A percentile compares a stretch with the other conserved stretches of the same genome.
Evolutionary conservation across 495 filamentous ascomycete species (phyloP).

Genomic region (Aspergillus kassunensis): DNA sequence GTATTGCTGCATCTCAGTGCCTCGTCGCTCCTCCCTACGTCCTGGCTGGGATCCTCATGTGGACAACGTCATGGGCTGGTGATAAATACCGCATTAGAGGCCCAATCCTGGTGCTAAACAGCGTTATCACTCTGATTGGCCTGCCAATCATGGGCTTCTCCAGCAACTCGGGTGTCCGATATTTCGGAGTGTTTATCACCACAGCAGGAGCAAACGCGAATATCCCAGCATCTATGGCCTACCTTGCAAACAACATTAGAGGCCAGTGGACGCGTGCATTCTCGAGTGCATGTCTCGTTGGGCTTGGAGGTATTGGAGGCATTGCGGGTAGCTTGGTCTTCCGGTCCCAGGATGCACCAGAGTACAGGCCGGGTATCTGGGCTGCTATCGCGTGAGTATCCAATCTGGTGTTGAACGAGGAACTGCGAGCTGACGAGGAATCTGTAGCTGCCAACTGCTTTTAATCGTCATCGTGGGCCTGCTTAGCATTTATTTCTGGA

Average conservation of each 20-base stretch:
- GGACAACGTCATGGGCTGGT: conserved; percentile 42
- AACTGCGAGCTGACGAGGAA: not conserved
- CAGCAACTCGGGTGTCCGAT: conserved; percentile 45
- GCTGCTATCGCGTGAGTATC: conserved; percentile 39
- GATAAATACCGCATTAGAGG: conserved; percentile 56
- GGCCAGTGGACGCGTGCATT: conserved; percentile 65
- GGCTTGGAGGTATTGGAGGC: conserved; percentile 55
- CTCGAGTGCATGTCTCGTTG: conserved; percentile 50
- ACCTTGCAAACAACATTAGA: conserved; percentile 63
- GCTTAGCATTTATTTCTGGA: no score
- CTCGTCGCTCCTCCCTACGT: conserved; percentile 61
- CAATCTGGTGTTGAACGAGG: not conserved
- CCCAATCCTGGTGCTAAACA: conserved; percentile 53
- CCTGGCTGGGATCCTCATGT: conserved; percentile 58
- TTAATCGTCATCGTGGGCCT: no score
- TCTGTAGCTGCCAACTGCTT: no score
- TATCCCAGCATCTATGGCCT: conserved; percentile 51
- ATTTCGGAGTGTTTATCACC: conserved; percentile 61
- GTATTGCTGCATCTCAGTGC: conserved; percentile 52
- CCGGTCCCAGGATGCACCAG: conserved; percentile 51
- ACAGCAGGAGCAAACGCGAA: conserved; percentile 58
- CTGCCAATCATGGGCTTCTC: conserved; percentile 53
- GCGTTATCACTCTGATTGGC: conserved; percentile 44
- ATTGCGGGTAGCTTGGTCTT: conserved; percentile 56
- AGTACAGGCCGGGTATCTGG: conserved; percentile 52